Percentiles rank a stretch among this genome's conserved stretches.
Evolutionary conservation across 352 stramenopile species (phyloP).

Genomic region (Globisporangium paroecandrum): DNA sequence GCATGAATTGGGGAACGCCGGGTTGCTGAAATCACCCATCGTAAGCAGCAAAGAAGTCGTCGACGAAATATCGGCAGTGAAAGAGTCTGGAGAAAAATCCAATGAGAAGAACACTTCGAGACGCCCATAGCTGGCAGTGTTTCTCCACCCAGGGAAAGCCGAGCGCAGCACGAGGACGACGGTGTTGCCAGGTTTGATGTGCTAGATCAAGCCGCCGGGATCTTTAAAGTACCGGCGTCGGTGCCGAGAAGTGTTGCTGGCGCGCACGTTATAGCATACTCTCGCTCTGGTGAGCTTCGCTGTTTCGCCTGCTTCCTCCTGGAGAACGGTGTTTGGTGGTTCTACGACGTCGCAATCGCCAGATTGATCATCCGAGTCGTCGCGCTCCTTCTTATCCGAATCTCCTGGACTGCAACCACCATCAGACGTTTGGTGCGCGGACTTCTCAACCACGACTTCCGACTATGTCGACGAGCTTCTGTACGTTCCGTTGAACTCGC

Average conservation of each 20-base stretch:
- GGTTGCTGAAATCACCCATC: neutral
- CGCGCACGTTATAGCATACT: neutral
- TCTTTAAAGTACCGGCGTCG: neutral
- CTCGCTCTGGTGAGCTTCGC: neutral
- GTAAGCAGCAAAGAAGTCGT: neutral
- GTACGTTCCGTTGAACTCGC: conserved; percentile 53
- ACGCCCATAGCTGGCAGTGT: neutral
- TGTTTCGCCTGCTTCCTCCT: neutral
- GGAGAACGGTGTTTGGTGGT: neutral
- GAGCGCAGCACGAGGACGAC: neutral
- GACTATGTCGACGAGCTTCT: conserved; percentile 49
- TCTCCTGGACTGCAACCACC: neutral
- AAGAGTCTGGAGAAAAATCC: neutral
- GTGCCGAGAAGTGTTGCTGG: neutral
- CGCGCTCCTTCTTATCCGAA: neutral
- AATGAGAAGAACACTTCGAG: neutral
- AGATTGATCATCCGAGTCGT: neutral
- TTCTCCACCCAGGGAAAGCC: neutral
- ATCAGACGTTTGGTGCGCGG: neutral
- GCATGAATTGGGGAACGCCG: neutral
- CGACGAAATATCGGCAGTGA: neutral
- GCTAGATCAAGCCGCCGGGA: neutral
- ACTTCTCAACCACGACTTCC: conserved; percentile 44
- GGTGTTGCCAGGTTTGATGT: neutral
- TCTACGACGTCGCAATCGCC: neutral